These are phyloP conservation scores for Lactifluus subvellereus DNA, from an alignment of 768 basidiomycete species.

Conservation along the genomic window DNA sequence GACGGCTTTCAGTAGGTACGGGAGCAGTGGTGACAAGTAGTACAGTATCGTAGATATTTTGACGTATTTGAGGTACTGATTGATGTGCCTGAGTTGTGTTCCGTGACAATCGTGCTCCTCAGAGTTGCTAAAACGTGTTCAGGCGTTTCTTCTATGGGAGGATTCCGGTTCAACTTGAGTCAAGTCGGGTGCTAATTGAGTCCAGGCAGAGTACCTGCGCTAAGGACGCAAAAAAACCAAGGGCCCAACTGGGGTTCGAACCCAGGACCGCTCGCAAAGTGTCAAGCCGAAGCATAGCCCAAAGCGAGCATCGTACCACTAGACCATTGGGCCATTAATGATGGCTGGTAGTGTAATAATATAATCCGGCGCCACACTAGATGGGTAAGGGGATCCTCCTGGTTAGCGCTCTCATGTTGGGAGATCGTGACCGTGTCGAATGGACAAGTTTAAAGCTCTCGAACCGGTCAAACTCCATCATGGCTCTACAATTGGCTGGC, in stretches of 20 bases:
- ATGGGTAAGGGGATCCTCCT: conserved; percentile 1
- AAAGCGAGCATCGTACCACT: conserved; percentile 52
- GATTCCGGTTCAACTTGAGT: too few species aligned
- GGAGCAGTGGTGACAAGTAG: too few species aligned
- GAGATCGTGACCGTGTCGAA: conserved; percentile 27
- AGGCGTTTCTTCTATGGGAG: too few species aligned
- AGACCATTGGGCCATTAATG: conserved; percentile 36
- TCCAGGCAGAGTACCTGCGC: too few species aligned
- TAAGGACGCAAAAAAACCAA: conserved; percentile 10
- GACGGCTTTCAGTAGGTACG: too few species aligned
- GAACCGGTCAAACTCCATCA: conserved; percentile 49
- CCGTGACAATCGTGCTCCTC: too few species aligned
- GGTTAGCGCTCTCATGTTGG: not conserved
- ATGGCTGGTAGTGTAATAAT: conserved; percentile 5
- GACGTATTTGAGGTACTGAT: too few species aligned
- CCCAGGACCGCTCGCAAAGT: conserved; percentile 44
- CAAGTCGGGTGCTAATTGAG: too few species aligned
- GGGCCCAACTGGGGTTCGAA: conserved; percentile 46
- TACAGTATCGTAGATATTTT: too few species aligned
- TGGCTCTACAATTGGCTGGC: conserved; percentile 23
- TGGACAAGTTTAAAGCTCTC: conserved; percentile 86
- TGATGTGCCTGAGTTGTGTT: too few species aligned
- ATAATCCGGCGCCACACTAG: conserved; percentile 3
- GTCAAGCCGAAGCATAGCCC: conserved; percentile 27
- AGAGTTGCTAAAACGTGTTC: too few species aligned